Evolutionary conservation across 1,284 basidiomycete species (phyloP), one percentile per base, ranked within the genome.

Genomic region (Cryptococcus sp.): DNA sequence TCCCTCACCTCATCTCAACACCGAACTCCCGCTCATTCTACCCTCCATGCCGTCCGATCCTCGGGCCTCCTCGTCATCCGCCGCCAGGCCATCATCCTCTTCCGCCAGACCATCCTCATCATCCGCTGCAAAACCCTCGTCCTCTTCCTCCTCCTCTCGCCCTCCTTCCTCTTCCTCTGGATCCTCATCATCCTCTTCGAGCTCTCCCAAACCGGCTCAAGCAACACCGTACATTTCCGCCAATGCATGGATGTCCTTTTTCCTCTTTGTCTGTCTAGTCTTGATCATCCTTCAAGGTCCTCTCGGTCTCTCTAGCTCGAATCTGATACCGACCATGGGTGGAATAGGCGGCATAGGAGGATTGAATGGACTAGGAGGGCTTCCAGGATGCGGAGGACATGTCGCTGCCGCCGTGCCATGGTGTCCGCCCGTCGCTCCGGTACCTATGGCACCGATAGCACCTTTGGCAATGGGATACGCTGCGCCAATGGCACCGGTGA

Each of bases 271-370:
- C 43, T 67, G 65, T 42, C 46, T 67, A 16, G 59, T 65, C 12
- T 47, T 67, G 37, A 65, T 67, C 54, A 65, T 67, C 51, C 56
- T 67, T 5, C 65, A 65, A 46, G 65, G 63, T 41, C 65, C 65
- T 1, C 43, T 67, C 14, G 65, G 63, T 24, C 47, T 66, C 1
- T 60, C 59, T 3, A 56, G 58, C 35, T 34, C 19, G 46, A 24
- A 21, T 50, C 12, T 25, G 18, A 24, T 23, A 19, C 21, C 9
- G 18, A 5, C 11, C 34, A 34, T 37, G 4, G 21, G 37, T 18
- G 4, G 24, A 32, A 7, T 31, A 7, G 28, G 28, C n/a, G n/a
- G n/a, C n/a, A n/a, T n/a, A n/a, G n/a, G n/a, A n/a, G n/a, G n/a
- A n/a, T n/a, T n/a, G 28, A 33, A 24, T 14, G 51, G 44, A 21